Conservation (phyloP, 345 rosid species). For the Populus euphratica region DNA sequence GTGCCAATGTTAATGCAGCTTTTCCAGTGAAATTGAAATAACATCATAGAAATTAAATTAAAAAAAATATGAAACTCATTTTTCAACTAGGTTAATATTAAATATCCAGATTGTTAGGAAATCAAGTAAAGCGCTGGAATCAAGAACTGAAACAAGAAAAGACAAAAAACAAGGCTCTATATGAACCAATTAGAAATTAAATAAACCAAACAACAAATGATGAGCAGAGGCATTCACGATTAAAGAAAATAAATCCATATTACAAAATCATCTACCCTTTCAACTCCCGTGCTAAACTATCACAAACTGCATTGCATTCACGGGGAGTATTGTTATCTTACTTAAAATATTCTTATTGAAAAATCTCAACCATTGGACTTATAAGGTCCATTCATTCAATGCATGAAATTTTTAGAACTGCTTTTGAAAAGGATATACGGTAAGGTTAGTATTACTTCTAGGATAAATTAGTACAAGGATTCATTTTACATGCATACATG, state of each 20-base stretch:
- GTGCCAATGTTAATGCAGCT: not conserved
- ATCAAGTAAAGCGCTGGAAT: not conserved
- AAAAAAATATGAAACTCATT: too few relatives aligned
- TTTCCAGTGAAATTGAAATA: not conserved
- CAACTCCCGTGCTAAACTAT: not conserved
- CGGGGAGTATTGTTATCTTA: not conserved
- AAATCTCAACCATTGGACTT: not conserved
- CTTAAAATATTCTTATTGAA: too few relatives aligned
- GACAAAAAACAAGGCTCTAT: not conserved
- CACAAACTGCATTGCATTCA: not conserved
- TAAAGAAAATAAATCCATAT: not conserved
- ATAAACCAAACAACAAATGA: not conserved
- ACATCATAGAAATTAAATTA: too few relatives aligned
- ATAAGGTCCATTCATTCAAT: not conserved
- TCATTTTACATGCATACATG: not conserved
- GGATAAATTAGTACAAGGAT: not conserved
- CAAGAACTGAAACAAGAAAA: not conserved
- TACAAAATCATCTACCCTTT: too few relatives aligned
- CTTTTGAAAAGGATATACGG: not conserved
- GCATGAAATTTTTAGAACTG: not conserved
- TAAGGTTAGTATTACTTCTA: not conserved
- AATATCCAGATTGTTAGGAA: too few relatives aligned
- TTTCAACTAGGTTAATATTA: too few relatives aligned
- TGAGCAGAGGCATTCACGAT: not conserved
- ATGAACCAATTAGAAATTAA: not conserved